phyloP scores from a whole-genome alignment of 106 monocot species.

The Dioscorea alata region DNA sequence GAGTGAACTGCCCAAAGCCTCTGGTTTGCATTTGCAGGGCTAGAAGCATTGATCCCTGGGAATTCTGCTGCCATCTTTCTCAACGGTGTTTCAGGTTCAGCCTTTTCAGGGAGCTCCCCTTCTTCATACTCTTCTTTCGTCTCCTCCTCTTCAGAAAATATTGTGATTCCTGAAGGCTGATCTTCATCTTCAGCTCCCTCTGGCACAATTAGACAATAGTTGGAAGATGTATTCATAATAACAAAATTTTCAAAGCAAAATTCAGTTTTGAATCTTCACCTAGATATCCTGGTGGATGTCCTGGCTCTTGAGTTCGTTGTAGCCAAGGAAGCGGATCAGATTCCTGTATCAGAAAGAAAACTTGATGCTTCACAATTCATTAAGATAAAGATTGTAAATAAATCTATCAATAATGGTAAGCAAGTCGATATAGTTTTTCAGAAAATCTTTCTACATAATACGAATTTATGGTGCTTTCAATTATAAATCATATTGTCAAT shows the following conservation, averaged over 20 bases:
- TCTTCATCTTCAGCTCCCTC: constrained; percentile 55
- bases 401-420: too few relatives aligned
- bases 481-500: too few relatives aligned
- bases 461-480: too few relatives aligned
- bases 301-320: constrained; percentile 71
- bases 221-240: too few relatives aligned
- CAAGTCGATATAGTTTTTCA: too few relatives aligned
- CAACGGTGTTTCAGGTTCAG: constrained; percentile 28
- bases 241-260: background rate
- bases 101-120: constrained; percentile 67
- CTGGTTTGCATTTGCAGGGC: constrained; percentile 75
- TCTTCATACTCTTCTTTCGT: constrained; percentile 66
- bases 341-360: constrained; percentile 43
- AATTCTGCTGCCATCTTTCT: constrained; percentile 68
- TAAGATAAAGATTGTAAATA: too few relatives aligned
- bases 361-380: background rate
- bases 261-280: constrained; percentile 28
- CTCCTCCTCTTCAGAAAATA: constrained; percentile 52
- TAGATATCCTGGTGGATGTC: constrained; percentile 94
- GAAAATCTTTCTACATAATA: too few relatives aligned
- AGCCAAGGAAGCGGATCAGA: constrained; percentile 93
- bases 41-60: constrained; percentile 83
- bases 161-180: constrained; percentile 80
- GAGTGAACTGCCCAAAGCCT: constrained; percentile 38
- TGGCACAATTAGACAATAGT: constrained; percentile 5